Evolutionary conservation across 2,329 filamentous ascomycete genomes (phyloP), one percentile per base, ranked within the genome.

Genomic region (Triangularia verruculosa): DNA sequence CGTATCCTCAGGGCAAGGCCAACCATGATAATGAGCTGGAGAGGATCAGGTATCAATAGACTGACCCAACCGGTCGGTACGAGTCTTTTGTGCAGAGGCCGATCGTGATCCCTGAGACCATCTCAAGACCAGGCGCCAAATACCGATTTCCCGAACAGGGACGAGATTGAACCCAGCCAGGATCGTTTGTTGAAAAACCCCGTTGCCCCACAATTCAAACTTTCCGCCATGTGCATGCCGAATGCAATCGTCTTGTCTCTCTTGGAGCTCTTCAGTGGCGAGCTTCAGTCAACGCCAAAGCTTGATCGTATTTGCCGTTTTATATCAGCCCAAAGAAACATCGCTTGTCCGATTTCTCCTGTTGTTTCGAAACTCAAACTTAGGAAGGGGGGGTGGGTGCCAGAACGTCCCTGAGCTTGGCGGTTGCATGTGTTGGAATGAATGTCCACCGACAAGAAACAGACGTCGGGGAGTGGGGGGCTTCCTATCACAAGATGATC

Each of bases 181-280:
- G 51, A 54, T 54, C 51, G 51, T 24, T 54, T 24, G 51, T 54
- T 54, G 51, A 17, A 28, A 25, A 54, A 54, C 24, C 51, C 25
- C 51, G 51, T 28, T 54, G 20, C 51, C 25, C 51, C 51, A 54
- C 51, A 54, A 54, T 54, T 54, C 51, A 54, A 7, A 54, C 51
- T 54, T 53, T 20, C 25, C 27, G 25, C 51, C 51, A 54, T 54
- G 51, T 54, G 51, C 51, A 28, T 27, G 51, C 22, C 8, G 51
- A 54, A 28, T 28, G 20, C 22, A 25, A 28, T 53, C 20, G 47
- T 53, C 20, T 25, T 22, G 20, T 25, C 20, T 28, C 20, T 28
- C 51, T 22, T 54, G 51, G 51, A 54, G 51, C 51, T n/a, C 12
- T 17, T 20, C 17, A 24, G 8, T 11, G 17, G 15, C 25, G 11